These are phyloP conservation scores for button mushroom (Agaricus bisporus) DNA, from an alignment of 768 basidiomycete species.

Conservation along the genomic window DNA sequence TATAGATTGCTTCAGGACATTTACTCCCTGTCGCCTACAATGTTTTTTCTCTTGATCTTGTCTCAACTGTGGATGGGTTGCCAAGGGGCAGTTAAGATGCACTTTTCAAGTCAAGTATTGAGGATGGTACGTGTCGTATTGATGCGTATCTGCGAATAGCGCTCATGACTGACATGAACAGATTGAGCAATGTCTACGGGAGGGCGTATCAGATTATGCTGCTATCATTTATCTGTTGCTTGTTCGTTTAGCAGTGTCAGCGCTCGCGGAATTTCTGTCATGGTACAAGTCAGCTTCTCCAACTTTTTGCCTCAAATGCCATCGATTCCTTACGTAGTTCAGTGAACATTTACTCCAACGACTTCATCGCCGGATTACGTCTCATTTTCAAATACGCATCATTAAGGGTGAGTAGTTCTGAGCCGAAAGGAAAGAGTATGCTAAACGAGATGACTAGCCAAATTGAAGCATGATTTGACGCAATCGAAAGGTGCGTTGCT, in stretches of 20 bases:
- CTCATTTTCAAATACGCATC: neutral
- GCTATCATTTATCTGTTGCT: no score
- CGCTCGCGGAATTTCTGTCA: no score
- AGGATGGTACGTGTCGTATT: neutral
- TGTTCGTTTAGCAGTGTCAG: no score
- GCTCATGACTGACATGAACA: no score
- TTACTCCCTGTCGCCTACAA: slow-evolving; percentile 12
- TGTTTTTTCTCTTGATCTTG: slow-evolving; percentile 15
- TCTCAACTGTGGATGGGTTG: slow-evolving; percentile 5
- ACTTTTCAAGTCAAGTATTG: slow-evolving; percentile 2
- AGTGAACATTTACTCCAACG: neutral
- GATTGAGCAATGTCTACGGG: no score
- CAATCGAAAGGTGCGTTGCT: neutral
- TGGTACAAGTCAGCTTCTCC: no score
- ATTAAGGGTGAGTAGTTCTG: neutral
- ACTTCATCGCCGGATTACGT: no score
- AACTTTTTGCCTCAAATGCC: no score
- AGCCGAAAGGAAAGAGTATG: neutral
- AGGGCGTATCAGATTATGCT: no score
- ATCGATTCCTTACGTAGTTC: neutral
- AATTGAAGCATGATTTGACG: neutral
- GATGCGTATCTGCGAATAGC: neutral
- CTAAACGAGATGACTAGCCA: neutral
- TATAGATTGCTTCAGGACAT: slow-evolving; percentile 16
- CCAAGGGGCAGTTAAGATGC: neutral